A percentile compares a stretch with the other conserved stretches of the same genome.
Evolutionary conservation across 768 basidiomycete species (phyloP).

Genomic region (Boletus rubroflammeus): DNA sequence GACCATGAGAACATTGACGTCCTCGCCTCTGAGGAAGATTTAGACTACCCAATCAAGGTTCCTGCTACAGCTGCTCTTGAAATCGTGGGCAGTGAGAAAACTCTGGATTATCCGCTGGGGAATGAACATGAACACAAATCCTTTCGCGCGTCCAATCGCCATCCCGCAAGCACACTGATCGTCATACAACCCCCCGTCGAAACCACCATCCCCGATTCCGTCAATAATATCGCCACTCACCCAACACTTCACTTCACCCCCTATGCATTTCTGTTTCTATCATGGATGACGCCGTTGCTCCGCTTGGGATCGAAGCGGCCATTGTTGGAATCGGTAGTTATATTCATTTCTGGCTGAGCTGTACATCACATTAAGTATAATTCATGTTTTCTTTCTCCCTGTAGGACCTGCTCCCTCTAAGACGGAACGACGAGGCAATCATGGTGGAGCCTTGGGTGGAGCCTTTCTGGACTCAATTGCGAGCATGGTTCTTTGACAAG

Average conservation of each 20-base stretch:
- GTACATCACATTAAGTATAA: conserved; percentile 20
- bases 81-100: neutral
- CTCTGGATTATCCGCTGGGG: neutral
- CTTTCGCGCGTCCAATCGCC: neutral
- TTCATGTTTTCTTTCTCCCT: conserved; percentile 3
- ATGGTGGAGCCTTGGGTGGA: conserved; percentile 24
- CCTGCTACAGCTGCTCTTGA: neutral
- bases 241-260: conserved; percentile 14
- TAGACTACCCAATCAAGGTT: conserved; percentile 3
- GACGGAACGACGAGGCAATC: conserved; percentile 23
- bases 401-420: conserved; percentile 26
- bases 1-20: conserved; percentile 16
- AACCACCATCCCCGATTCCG: conserved; percentile 5
- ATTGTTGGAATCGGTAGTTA: conserved; percentile 31
- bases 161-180: conserved; percentile 18
- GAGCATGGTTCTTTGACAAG: conserved; percentile 17
- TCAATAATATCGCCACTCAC: conserved; percentile 21
- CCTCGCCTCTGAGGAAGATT: neutral
- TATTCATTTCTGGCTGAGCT: conserved; percentile 22
- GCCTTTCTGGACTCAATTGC: conserved; percentile 24
- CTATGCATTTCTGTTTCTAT: conserved; percentile 20
- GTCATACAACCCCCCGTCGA: conserved; percentile 25
- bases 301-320: conserved; percentile 26
- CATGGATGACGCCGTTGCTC: conserved; percentile 28
- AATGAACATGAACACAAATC: neutral